Conservation (phyloP, 1,284 basidiomycete species). For the Heterobasidion occidentale region DNA sequence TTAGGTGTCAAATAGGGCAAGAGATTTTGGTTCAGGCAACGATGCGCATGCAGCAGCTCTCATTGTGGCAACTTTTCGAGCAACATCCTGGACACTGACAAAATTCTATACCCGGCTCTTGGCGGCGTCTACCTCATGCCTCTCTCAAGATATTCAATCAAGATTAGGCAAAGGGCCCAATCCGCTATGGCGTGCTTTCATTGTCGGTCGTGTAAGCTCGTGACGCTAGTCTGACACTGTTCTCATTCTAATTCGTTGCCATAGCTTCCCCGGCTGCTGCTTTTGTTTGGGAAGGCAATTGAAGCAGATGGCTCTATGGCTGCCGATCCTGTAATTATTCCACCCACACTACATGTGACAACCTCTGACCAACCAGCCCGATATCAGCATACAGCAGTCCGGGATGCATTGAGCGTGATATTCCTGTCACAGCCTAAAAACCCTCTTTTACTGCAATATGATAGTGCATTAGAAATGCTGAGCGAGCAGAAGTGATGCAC, state of each 20-base stretch:
- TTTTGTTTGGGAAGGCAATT: conserved; percentile 43
- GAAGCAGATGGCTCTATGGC: conserved; percentile 41
- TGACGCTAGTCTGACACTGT: neutral
- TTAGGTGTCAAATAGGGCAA: conserved; percentile 50
- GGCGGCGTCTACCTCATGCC: conserved; percentile 49
- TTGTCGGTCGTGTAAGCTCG: conserved; percentile 53
- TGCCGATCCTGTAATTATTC: conserved; percentile 46
- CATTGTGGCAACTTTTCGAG: conserved; percentile 51
- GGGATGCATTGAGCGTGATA: conserved; percentile 40
- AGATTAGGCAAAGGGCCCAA: conserved; percentile 24
- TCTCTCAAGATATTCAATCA: conserved; percentile 39
- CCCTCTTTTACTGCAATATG: conserved; percentile 28
- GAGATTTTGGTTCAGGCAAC: conserved; percentile 57
- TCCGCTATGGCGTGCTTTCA: conserved; percentile 59
- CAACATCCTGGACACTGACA: conserved; percentile 57
- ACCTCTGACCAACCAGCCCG: conserved; percentile 8
- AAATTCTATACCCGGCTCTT: conserved; percentile 66
- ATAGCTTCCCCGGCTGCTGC: conserved; percentile 56
- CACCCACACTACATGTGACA: neutral
- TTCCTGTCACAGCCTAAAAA: conserved; percentile 40
- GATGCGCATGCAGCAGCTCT: conserved; percentile 43
- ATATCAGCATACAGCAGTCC: conserved; percentile 43
- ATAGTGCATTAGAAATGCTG: conserved; percentile 8
- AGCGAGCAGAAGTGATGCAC: neutral
- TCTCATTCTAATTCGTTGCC: neutral